phyloP scores from a whole-genome alignment of 2,329 filamentous ascomycete genomes.

The Colletotrichum sidae region DNA sequence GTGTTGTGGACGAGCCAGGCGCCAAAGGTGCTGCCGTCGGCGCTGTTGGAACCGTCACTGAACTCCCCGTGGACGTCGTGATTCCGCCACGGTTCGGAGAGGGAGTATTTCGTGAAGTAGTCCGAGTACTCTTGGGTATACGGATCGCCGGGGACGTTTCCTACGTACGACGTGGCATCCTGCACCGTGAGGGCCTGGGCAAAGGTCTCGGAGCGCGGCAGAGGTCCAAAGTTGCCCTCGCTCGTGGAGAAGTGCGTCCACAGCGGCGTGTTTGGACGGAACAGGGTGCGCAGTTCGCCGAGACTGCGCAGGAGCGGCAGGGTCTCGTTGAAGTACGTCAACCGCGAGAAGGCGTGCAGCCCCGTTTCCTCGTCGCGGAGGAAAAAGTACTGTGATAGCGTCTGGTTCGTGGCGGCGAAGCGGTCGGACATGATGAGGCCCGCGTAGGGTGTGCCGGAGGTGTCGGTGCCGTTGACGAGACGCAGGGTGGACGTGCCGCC shows the following conservation, averaged over 20 bases:
- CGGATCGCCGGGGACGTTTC: conserved; percentile 63
- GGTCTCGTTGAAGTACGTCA: conserved; percentile 69
- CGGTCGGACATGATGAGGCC: conserved; percentile 70
- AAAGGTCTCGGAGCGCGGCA: conserved; percentile 51
- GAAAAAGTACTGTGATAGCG: conserved; percentile 75
- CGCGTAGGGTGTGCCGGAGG: conserved; percentile 63
- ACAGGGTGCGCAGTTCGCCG: conserved; percentile 71
- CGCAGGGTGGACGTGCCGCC: conserved; percentile 60
- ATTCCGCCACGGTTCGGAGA: conserved; percentile 68
- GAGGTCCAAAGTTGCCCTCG: conserved; percentile 63
- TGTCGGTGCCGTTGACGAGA: conserved; percentile 59
- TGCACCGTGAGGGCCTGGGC: conserved; percentile 64
- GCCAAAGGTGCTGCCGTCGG: conserved; percentile 65
- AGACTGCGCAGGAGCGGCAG: conserved; percentile 67
- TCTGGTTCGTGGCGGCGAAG: conserved; percentile 67
- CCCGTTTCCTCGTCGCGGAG: conserved; percentile 72
- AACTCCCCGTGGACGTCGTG: conserved; percentile 67
- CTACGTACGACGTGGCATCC: conserved; percentile 73
- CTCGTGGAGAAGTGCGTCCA: conserved; percentile 74
- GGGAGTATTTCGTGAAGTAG: conserved; percentile 76
- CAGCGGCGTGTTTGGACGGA: conserved; percentile 68
- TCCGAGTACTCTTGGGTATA: conserved; percentile 68
- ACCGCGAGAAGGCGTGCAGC: conserved; percentile 69
- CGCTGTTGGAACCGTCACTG: conserved; percentile 53
- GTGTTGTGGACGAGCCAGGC: conserved; percentile 75